Percentiles rank a stretch among this genome's conserved stretches.
Evolutionary conservation across 1,284 basidiomycete genomes (phyloP).

Genomic region (Ustilago trichophora): DNA sequence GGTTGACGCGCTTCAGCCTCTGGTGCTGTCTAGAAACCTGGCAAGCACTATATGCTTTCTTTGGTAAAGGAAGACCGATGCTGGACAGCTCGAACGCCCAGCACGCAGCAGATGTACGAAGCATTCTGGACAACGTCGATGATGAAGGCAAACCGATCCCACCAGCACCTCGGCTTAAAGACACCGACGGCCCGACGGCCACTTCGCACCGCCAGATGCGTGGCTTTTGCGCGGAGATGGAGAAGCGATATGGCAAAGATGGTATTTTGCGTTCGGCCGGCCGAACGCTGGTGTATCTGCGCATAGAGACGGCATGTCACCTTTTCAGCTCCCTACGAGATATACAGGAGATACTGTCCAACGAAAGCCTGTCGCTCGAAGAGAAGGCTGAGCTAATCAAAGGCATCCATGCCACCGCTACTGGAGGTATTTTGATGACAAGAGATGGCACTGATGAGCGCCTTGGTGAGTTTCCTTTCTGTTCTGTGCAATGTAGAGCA

Average conservation of each 20-base stretch:
- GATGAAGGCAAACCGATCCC: constrained; percentile 7
- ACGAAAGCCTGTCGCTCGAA: not conserved
- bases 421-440: not conserved
- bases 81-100: constrained; percentile 1
- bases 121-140: constrained; percentile 6
- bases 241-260: constrained; percentile 8
- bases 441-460: constrained; percentile 7
- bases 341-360: not conserved
- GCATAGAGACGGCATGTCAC: constrained; percentile 2
- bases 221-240: constrained; percentile 7
- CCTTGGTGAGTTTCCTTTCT: constrained; percentile 6
- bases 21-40: constrained; percentile 21
- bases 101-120: not conserved
- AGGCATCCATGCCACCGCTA: not conserved
- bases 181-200: constrained; percentile 2
- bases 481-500: too few species aligned
- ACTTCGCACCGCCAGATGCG: constrained; percentile 6
- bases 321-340: constrained; percentile 3
- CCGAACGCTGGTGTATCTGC: constrained; percentile 8
- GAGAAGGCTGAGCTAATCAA: constrained; percentile 7
- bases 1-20: constrained; percentile 7
- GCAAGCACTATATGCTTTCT: constrained; percentile 15
- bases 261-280: constrained; percentile 25
- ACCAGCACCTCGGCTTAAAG: constrained; percentile 3
- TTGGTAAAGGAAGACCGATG: constrained; percentile 1